phyloP scores from a whole-genome alignment of 768 basidiomycete genomes.

The Rhodotorula toruloides region DNA sequence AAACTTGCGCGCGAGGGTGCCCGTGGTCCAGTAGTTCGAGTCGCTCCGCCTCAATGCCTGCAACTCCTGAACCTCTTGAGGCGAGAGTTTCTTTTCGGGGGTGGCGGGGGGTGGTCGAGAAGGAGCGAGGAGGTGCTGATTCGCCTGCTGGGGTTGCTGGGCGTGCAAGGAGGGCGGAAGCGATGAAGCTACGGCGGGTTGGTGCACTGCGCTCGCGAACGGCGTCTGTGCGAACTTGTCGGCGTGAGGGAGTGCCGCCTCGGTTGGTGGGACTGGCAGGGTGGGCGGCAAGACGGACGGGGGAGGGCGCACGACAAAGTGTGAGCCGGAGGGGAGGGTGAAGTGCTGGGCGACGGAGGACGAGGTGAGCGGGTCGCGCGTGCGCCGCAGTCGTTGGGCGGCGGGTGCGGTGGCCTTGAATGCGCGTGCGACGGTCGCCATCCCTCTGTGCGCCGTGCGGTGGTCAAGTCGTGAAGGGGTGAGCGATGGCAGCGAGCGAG shows the following conservation, averaged over 20 bases:
- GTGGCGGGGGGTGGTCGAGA: neutral
- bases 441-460: no score
- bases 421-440: neutral
- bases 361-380: slow-evolving; percentile 27
- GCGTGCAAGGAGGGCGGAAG: neutral
- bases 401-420: neutral
- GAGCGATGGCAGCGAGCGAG: neutral
- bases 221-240: neutral
- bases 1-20: slow-evolving; percentile 33
- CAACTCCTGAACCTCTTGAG: slow-evolving; percentile 21
- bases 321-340: slow-evolving; percentile 10
- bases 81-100: neutral
- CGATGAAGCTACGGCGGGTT: slow-evolving; percentile 5
- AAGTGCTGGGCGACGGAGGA: slow-evolving; percentile 23
- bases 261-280: neutral
- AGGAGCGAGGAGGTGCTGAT: neutral
- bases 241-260: neutral
- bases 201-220: slow-evolving; percentile 14
- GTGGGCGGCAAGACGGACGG: slow-evolving; percentile 30
- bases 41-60: slow-evolving; percentile 24
- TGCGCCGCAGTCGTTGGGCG: neutral
- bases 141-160: neutral
- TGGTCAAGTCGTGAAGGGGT: no score
- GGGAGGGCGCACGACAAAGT: slow-evolving; percentile 34
- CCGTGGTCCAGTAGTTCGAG: slow-evolving; percentile 26